Conservation (phyloP, 352 stramenopile species). For the Phytophthora cactorum region DNA sequence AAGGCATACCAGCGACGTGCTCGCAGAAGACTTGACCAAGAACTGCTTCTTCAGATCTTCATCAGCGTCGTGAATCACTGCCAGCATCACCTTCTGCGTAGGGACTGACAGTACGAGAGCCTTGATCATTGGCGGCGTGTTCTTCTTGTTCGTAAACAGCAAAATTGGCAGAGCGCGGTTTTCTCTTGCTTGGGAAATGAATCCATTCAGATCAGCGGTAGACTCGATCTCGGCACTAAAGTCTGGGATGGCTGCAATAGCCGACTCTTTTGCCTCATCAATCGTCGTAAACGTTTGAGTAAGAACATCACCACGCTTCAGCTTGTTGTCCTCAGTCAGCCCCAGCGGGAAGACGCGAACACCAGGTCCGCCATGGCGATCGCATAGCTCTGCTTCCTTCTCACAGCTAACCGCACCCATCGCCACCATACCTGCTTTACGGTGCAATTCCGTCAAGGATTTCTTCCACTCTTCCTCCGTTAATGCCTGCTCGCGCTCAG, state of each 20-base stretch:
- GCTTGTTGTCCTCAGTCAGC: constrained; percentile 27
- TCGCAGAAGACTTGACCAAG: constrained; percentile 40
- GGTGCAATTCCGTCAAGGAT: constrained; percentile 52
- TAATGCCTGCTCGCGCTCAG: constrained; percentile 37
- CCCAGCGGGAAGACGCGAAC: constrained; percentile 62
- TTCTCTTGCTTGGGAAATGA: constrained; percentile 48
- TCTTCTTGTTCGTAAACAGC: constrained; percentile 64
- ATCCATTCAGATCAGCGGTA: constrained; percentile 59
- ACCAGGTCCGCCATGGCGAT: constrained; percentile 53
- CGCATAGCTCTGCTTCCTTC: constrained; percentile 52
- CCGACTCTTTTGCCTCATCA: constrained; percentile 50
- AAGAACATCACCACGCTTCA: constrained; percentile 50
- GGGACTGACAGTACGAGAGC: constrained; percentile 68
- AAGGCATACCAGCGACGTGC: constrained; percentile 53
- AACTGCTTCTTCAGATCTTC: constrained; percentile 73
- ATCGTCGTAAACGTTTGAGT: constrained; percentile 50
- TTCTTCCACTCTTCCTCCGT: constrained; percentile 56
- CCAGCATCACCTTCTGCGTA: constrained; percentile 56
- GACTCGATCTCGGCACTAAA: constrained; percentile 50
- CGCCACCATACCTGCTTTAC: constrained; percentile 66
- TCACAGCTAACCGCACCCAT: constrained; percentile 62
- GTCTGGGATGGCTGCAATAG: constrained; percentile 62
- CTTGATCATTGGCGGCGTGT: constrained; percentile 62
- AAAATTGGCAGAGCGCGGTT: constrained; percentile 60
- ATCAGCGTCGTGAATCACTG: constrained; percentile 59